phyloP scores from a whole-genome alignment of 805 yeast species.

The Ogataea pignaliae region DNA sequence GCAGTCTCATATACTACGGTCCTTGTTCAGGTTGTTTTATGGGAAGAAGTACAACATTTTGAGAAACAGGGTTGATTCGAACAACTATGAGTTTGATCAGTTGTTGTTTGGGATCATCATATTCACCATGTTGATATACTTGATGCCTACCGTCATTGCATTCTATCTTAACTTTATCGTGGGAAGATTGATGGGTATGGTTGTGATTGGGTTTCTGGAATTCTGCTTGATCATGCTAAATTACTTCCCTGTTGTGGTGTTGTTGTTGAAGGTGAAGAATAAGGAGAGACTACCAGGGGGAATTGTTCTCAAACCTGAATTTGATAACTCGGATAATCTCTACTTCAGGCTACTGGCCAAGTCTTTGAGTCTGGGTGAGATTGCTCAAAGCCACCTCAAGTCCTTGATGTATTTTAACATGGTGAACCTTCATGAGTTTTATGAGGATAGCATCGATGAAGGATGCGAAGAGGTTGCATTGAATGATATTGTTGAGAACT shows the following conservation, averaged over 20 bases:
- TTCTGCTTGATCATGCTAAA: slow-evolving; percentile 60
- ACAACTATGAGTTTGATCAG: slow-evolving; percentile 82
- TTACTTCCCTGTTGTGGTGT: slow-evolving; percentile 82
- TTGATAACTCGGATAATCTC: background rate
- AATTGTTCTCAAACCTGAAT: slow-evolving; percentile 29
- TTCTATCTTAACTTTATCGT: slow-evolving; percentile 74
- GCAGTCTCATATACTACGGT: slow-evolving; percentile 62
- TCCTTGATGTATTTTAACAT: slow-evolving; percentile 28
- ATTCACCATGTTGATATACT: slow-evolving; percentile 71
- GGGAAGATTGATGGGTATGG: slow-evolving; percentile 48
- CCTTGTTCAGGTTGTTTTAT: slow-evolving; percentile 78
- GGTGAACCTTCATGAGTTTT: slow-evolving; percentile 17
- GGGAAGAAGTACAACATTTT: slow-evolving; percentile 86
- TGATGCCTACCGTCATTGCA: slow-evolving; percentile 83
- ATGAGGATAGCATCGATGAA: slow-evolving; percentile 1
- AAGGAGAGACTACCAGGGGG: slow-evolving; percentile 60
- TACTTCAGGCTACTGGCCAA: slow-evolving; percentile 23
- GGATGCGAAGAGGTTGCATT: slow-evolving; percentile 1
- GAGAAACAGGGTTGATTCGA: slow-evolving; percentile 80
- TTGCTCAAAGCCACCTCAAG: slow-evolving; percentile 25
- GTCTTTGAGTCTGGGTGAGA: slow-evolving; percentile 24
- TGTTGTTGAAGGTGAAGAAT: slow-evolving; percentile 75
- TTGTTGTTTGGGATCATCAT: slow-evolving; percentile 82
- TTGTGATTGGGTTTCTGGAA: slow-evolving; percentile 50
- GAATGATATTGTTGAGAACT: slow-evolving; percentile 19